A percentile compares a stretch with the other conserved stretches of the same genome.
Evolutionary conservation across 2,329 filamentous ascomycete genomes (phyloP).

Genomic region (Aspergillus ibericus): DNA sequence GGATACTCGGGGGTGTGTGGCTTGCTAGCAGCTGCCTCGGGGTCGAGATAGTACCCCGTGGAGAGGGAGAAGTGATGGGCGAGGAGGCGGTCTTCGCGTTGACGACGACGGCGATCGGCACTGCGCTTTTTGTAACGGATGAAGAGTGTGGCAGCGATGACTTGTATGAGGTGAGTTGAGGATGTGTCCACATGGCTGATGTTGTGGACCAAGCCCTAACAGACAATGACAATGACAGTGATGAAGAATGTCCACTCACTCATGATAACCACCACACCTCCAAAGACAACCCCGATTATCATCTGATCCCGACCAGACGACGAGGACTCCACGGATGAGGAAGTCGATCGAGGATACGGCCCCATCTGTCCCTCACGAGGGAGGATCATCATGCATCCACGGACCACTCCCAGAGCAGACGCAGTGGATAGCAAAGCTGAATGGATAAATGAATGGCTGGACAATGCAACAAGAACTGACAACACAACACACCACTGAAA

Average conservation of each 20-base stretch:
- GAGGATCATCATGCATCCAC: neutral
- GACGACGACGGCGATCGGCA: slow-evolving; percentile 20
- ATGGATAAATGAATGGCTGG: neutral
- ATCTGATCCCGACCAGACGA: slow-evolving; percentile 15
- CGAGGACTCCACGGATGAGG: neutral
- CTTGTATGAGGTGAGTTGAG: slow-evolving; percentile 12
- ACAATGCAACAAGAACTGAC: neutral
- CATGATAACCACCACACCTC: slow-evolving; percentile 25
- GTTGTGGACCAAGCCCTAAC: neutral
- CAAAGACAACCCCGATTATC: slow-evolving; percentile 32
- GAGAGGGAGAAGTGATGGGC: slow-evolving; percentile 8
- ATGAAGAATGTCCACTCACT: slow-evolving; percentile 20
- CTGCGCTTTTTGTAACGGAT: slow-evolving; percentile 26
- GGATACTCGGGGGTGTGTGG: neutral
- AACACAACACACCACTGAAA: neutral
- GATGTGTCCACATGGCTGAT: neutral
- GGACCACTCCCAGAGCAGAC: neutral
- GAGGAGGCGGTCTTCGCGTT: slow-evolving; percentile 20
- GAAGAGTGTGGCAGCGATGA: slow-evolving; percentile 26
- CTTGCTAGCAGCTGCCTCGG: neutral
- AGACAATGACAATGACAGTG: neutral
- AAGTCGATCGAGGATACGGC: neutral
- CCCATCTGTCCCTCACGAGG: neutral
- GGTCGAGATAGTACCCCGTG: neutral
- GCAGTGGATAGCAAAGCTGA: neutral